Conservation (phyloP, 2,329 filamentous ascomycete species). For the Aureobasidium vineae region DNA sequence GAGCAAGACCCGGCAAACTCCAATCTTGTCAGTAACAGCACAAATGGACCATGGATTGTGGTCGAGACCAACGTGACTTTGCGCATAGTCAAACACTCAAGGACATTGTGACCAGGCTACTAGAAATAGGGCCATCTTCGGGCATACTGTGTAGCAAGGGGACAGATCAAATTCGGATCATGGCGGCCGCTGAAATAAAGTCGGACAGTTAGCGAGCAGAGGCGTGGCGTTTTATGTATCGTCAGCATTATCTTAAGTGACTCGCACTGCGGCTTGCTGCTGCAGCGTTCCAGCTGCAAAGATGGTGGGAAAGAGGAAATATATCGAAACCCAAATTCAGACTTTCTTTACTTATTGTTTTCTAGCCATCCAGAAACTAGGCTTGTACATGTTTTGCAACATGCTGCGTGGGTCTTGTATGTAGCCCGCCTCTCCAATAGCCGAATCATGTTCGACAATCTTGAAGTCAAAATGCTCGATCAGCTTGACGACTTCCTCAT, state of each 20-base stretch:
- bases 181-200: background rate
- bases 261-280: background rate
- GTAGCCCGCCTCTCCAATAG: constrained; percentile 68
- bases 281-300: background rate
- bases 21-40: background rate
- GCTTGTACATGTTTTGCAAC: constrained; percentile 77
- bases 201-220: background rate
- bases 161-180: background rate
- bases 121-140: background rate
- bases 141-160: background rate
- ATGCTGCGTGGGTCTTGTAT: constrained; percentile 83
- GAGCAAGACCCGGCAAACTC: background rate
- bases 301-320: background rate
- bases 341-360: constrained; percentile 50
- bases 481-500: constrained; percentile 81
- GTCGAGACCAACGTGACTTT: background rate
- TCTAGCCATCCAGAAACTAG: constrained; percentile 80
- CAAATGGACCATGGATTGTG: background rate
- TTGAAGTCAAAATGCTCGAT: constrained; percentile 73
- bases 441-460: constrained; percentile 49
- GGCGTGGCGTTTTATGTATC: background rate
- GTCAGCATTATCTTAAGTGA: background rate
- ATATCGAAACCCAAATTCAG: background rate
- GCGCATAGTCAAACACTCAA: background rate
- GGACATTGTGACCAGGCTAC: background rate